Conservation (phyloP, 441 rosid species). For the Gossypium davidsonii region DNA sequence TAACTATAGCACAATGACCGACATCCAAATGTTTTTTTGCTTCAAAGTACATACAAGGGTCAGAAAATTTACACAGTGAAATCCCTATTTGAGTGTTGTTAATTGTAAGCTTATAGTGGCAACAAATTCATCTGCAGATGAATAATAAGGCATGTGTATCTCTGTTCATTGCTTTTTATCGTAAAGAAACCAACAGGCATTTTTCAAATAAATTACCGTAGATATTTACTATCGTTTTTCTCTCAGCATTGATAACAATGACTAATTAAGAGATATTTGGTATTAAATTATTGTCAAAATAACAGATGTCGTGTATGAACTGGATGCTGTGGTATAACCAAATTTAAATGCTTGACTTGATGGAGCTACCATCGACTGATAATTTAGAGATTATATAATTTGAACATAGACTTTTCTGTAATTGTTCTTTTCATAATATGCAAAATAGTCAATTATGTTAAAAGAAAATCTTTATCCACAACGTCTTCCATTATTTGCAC, state of each 20-base stretch:
- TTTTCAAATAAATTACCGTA: not conserved
- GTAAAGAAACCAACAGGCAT: not conserved
- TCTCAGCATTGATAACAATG: too few species aligned
- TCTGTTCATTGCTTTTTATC: not conserved
- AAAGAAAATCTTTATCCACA: not conserved
- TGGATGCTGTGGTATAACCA: not conserved
- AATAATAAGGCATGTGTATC: not conserved
- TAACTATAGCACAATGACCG: too few species aligned
- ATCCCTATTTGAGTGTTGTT: too few species aligned
- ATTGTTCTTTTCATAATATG: not conserved
- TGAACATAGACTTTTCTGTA: conserved; percentile 3
- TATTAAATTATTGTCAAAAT: not conserved
- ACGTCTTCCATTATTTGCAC: not conserved
- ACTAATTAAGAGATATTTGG: too few species aligned
- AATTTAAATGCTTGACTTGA: not conserved
- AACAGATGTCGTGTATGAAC: not conserved
- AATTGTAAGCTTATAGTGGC: too few species aligned
- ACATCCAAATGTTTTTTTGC: too few species aligned
- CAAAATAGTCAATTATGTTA: not conserved
- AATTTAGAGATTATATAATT: not conserved
- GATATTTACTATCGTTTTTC: too few species aligned
- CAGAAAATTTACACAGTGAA: too few species aligned
- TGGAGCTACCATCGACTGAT: not conserved
- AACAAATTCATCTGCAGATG: too few species aligned
- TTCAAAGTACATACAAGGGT: too few species aligned